Conservation (phyloP, 1,284 basidiomycete species). For the Puccinia horiana region DNA sequence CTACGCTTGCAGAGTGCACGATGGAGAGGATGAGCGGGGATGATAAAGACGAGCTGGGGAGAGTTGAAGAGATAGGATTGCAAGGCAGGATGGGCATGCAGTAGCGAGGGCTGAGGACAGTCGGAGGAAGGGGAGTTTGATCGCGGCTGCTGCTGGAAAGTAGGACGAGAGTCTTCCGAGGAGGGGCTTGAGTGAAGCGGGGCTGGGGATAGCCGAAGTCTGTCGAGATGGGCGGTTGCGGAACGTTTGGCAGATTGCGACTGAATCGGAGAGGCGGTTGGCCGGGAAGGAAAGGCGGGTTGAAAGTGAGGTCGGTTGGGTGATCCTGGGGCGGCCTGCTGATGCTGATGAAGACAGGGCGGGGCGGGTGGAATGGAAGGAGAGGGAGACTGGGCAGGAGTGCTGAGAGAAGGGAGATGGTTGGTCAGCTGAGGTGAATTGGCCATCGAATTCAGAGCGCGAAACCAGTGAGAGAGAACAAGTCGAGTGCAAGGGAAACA, state of each 20-base stretch:
- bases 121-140: background rate
- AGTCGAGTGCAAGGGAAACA: background rate
- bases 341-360: background rate
- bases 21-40: conserved; percentile 27
- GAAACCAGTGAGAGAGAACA: background rate
- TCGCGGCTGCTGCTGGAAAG: background rate
- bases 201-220: background rate
- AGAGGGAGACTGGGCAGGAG: background rate
- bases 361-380: background rate
- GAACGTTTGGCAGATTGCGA: background rate
- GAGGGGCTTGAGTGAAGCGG: background rate
- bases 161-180: background rate
- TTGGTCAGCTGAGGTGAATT: background rate
- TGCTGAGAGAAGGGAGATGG: conserved; percentile 3
- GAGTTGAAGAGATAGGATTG: conserved; percentile 33
- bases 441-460: background rate
- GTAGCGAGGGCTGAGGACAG: background rate
- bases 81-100: background rate
- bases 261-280: background rate
- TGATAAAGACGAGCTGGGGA: conserved; percentile 31
- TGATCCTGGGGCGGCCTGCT: background rate
- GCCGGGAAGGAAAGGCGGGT: background rate
- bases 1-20: conserved; percentile 26
- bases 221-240: background rate
- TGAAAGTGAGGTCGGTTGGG: background rate